Evolutionary conservation across 2,329 filamentous ascomycete genomes (phyloP), one percentile per base, ranked within the genome.

Genomic region (Hypomyces rosellus): DNA sequence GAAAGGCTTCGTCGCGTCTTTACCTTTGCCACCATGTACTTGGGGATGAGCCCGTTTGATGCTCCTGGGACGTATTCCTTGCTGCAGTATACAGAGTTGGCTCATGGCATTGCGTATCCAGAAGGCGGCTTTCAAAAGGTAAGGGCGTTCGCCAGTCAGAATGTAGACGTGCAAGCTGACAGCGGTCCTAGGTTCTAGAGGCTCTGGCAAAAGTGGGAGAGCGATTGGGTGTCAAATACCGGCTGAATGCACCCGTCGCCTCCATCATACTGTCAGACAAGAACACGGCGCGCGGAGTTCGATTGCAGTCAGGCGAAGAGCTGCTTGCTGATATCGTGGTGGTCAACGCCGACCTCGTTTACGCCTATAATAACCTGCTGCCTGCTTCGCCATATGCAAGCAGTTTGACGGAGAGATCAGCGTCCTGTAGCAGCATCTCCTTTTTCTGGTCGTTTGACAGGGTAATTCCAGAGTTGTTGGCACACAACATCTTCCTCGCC

Each of bases 11-110:
- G 86, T 53, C 70, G 85, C 22, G 85, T 86, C 0, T 89, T 89
- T 56, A 89, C 86, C 0, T 89, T 89, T 65, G 85, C 81, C 18
- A 88, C 83, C 58, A 90, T 89, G 86, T 89, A 90, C 61, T 86
- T 89, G 82, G 86, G 86, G 0, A 89, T 89, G 86, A 83, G 76
- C 49, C 86, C 86, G 0, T 89, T 86, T 61, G 84, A 88, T 61
- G 85, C 86, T 0, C 86, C 86, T 0, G 85, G 82, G 3, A 89
- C 86, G 2, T 89, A 89, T 67, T 84, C 78, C 45, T 65, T 89
- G 52, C 69, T 89, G 46, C 86, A 89, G 65, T 89, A 89, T 63
- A 61, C 45, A 20, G 36, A 47, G 36, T 13, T 47, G 36, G 45
- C 45, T 15, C 45, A 40, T 16, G 45, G 34, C 25, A 47, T 47